Base-by-base conservation (phyloP, 768 basidiomycete genomes). In the Phylloporus sp. region DNA sequence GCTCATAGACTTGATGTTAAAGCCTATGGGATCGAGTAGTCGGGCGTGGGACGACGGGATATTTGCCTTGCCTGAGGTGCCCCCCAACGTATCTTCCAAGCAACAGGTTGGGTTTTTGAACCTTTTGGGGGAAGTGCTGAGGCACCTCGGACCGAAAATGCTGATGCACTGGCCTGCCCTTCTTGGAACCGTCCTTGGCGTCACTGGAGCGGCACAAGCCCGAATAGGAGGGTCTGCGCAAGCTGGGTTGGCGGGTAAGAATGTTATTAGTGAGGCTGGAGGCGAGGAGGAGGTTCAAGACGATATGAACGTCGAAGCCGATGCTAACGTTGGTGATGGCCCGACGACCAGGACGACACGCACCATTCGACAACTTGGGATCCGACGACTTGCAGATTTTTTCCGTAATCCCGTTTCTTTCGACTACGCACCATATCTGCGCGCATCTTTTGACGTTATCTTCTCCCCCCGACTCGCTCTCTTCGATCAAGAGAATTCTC, bases 381-480 rank as follows among this genome's bases (percentile, higher is more conserved):
- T 97, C 45, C 91, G 91, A 66, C 83, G 95, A 12, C 71, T 97
- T 32, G 81, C 85, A 2, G 90, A 95, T 62, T 95, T 97, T 73
- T 93, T 93, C 80, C 80, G 84, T 13, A 76, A 77, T 35, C 82
- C 87, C 0, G 77, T 84, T 23, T 61, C 69, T 1, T 97, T 93
- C 66, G 81, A 95, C 67, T 95, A 87, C 65, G 62, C 74, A 0
- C 79, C 83, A 0, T 95, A 84, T 67, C 73, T 98, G 62, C 68
- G 72, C 5, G 71, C 76, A 6, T 79, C 83, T 9, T 97, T 91
- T 71, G 52, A 73, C 1, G 71, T 80, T 0, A 80, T 91, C 72
- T 87, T 98, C 59, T 82, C 86, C 0, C 94, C 95, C 1, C 88
- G 97, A 6, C 75, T 99, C 22, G 72, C 81, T 0, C 68, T 72